phyloP scores from a whole-genome alignment of 805 yeast genomes.

The Scheffersomyces coipomensis region DNA sequence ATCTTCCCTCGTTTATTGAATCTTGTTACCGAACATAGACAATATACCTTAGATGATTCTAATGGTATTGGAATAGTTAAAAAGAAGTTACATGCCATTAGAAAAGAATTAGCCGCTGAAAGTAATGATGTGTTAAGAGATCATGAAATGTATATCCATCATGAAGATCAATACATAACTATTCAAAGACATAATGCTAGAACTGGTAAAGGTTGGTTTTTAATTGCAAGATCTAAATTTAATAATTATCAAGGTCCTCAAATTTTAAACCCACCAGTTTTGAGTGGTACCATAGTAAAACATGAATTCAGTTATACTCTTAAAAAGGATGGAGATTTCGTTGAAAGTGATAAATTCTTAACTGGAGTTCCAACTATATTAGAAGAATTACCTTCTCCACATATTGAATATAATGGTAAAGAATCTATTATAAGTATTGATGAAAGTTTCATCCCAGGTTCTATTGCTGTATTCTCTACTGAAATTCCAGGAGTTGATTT shows the following conservation, averaged over 20 bases:
- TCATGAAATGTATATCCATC: conserved; percentile 92
- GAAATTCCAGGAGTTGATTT: conserved; percentile 63
- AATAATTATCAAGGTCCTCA: conserved; percentile 44
- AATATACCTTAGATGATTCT: conserved; percentile 50
- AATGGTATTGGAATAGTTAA: conserved; percentile 80
- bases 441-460: conserved; percentile 76
- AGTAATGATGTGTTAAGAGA: conserved; percentile 52
- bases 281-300: conserved; percentile 60
- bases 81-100: conserved; percentile 52
- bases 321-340: conserved; percentile 48
- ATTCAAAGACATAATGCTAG: conserved; percentile 82
- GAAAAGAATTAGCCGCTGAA: conserved; percentile 55
- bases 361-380: conserved; percentile 68
- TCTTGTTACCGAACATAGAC: conserved; percentile 73
- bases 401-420: conserved; percentile 41
- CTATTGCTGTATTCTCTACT: conserved; percentile 82
- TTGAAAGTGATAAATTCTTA: conserved; percentile 39
- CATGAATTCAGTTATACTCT: conserved; percentile 60
- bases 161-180: conserved; percentile 88
- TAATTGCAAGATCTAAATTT: conserved; percentile 86
- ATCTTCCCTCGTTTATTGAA: conserved; percentile 79
- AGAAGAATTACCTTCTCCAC: conserved; percentile 50
- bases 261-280: conserved; percentile 51
- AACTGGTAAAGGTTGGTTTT: conserved; percentile 84
- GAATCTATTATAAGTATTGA: conserved; percentile 60